phyloP scores from a whole-genome alignment of 2,329 filamentous ascomycete genomes.

The Clarireedia homoeocarpa region DNA sequence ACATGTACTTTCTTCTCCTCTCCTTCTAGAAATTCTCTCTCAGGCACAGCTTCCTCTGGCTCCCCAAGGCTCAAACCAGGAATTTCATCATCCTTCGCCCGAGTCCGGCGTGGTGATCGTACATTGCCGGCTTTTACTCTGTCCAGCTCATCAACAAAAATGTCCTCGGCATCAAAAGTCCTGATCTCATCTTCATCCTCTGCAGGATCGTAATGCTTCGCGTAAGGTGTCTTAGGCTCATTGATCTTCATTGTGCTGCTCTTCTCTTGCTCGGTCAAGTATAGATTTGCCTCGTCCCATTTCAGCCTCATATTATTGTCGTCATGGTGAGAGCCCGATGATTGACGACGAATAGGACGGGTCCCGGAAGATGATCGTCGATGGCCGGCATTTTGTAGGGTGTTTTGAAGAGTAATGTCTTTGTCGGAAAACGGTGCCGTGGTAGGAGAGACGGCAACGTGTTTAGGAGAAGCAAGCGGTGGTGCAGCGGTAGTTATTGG shows the following conservation, averaged over 20 bases:
- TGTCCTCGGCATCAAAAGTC: slow-evolving; percentile 59
- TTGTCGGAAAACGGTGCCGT: background rate
- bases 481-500: slow-evolving; percentile 38
- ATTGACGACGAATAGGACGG: slow-evolving; percentile 42
- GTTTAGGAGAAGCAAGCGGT: slow-evolving; percentile 20
- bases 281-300: slow-evolving; percentile 98
- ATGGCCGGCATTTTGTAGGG: slow-evolving; percentile 84
- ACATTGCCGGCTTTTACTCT: slow-evolving; percentile 14
- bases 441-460: slow-evolving; percentile 24
- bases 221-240: slow-evolving; percentile 96
- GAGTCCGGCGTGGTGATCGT: background rate
- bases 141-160: slow-evolving; percentile 63
- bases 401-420: slow-evolving; percentile 85
- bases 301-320: slow-evolving; percentile 69
- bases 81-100: slow-evolving; percentile 64
- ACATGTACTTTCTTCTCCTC: slow-evolving; percentile 77
- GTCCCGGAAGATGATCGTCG: slow-evolving; percentile 77
- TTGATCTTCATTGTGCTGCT: slow-evolving; percentile 97
- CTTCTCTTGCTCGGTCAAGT: slow-evolving; percentile 93
- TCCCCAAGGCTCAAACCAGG: slow-evolving; percentile 88
- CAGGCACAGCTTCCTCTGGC: slow-evolving; percentile 66
- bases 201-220: slow-evolving; percentile 79
- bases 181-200: slow-evolving; percentile 70
- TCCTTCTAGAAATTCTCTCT: slow-evolving; percentile 33
- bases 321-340: slow-evolving; percentile 28